These are phyloP conservation scores for Fusarium setosum DNA, from an alignment of 2,329 filamentous ascomycete species.

Conservation along the genomic window DNA sequence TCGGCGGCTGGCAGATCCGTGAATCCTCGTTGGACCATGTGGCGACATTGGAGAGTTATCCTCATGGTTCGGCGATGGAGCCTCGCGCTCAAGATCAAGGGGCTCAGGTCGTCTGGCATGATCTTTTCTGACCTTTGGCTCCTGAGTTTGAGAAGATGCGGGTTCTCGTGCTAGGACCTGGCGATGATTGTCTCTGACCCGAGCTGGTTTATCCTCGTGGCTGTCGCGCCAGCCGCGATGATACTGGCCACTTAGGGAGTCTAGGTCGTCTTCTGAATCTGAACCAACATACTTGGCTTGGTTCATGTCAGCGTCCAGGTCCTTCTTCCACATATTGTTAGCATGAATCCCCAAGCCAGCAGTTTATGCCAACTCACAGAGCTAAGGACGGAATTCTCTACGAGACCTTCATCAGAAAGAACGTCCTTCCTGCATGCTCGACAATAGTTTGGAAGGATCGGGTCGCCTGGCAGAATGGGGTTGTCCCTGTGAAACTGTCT, in stretches of 20 bases:
- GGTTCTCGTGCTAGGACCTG: background rate
- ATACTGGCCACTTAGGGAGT: conserved; percentile 21
- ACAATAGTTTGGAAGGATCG: conserved; percentile 49
- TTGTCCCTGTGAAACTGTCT: conserved; percentile 49
- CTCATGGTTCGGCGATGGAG: background rate
- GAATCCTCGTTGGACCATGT: conserved; percentile 34
- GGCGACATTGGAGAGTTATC: conserved; percentile 17
- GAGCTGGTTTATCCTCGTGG: background rate
- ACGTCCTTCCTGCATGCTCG: conserved; percentile 41
- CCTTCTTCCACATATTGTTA: conserved; percentile 17
- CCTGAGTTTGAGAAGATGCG: background rate
- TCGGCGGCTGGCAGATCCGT: conserved; percentile 44
- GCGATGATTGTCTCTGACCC: background rate
- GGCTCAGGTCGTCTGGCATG: conserved; percentile 12
- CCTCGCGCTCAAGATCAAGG: background rate
- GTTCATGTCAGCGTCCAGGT: background rate
- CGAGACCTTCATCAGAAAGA: conserved; percentile 35
- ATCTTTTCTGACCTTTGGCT: background rate
- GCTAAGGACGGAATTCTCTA: conserved; percentile 42
- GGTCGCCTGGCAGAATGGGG: conserved; percentile 36
- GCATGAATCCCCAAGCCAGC: background rate
- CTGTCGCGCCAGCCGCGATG: conserved; percentile 1
- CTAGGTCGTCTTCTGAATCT: conserved; percentile 19
- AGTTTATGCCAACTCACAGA: conserved; percentile 35
- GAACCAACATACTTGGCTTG: background rate